Evolutionary conservation across 139 green algal genomes (phyloP).

Genomic region (Pleodorina starrii): DNA sequence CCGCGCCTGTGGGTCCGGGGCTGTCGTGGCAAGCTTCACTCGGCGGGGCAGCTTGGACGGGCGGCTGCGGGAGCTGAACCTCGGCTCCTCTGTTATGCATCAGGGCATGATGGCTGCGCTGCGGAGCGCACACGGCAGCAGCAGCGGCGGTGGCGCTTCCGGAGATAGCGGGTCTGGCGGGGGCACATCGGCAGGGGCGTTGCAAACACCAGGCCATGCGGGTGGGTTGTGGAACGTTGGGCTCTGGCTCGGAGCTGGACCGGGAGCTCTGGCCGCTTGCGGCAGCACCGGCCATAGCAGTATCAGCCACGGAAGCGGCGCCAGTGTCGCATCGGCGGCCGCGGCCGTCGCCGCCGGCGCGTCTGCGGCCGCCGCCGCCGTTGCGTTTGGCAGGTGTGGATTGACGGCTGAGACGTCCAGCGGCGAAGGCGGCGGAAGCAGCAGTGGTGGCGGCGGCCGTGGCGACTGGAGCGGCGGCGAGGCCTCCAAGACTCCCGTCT

Average conservation of each 20-base stretch:
- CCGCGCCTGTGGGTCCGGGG: background rate
- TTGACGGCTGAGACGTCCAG: background rate
- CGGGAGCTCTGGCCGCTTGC: background rate
- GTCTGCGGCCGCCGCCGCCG: no score
- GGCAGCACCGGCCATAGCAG: background rate
- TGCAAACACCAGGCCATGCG: background rate
- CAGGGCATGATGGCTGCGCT: background rate
- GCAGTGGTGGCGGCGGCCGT: no score
- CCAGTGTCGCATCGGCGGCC: background rate
- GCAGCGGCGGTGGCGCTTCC: background rate
- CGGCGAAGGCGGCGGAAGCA: background rate
- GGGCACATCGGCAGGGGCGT: background rate
- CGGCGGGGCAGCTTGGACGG: background rate
- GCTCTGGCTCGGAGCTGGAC: no score
- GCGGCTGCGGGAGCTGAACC: background rate
- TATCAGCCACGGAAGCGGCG: background rate
- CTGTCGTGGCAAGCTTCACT: background rate
- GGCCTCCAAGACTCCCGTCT: no score
- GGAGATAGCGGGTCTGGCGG: background rate
- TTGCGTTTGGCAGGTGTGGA: background rate
- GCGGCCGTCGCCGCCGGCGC: background rate
- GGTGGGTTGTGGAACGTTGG: no score
- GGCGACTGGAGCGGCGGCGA: no score
- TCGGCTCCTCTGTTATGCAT: background rate
- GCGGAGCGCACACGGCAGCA: background rate